These are phyloP conservation scores for Raffaelea albimanens DNA, from an alignment of 2,329 filamentous ascomycete genomes.

Conservation along the genomic window DNA sequence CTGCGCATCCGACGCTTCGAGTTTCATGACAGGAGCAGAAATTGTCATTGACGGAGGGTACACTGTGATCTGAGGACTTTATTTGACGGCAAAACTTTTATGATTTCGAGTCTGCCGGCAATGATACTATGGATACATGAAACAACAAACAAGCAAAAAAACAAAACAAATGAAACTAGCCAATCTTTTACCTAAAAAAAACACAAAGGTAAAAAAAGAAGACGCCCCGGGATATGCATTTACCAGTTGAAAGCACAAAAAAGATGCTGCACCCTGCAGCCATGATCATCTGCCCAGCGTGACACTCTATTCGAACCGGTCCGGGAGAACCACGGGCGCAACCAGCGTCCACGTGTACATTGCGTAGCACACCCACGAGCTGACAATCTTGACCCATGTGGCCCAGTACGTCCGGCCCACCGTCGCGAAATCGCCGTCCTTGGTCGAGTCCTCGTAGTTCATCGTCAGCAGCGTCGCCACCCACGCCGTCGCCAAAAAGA, in stretches of 20 bases:
- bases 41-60: neutral
- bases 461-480: conserved; percentile 79
- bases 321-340: conserved; percentile 76
- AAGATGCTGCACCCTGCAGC: neutral
- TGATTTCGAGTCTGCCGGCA: neutral
- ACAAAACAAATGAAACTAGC: neutral
- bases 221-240: neutral
- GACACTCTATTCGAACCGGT: conserved; percentile 65
- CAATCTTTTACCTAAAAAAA: neutral
- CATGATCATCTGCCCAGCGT: too few relatives aligned
- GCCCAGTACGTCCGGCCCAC: conserved; percentile 95
- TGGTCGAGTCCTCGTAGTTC: conserved; percentile 57
- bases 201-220: neutral
- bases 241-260: too few relatives aligned
- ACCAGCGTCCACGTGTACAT: conserved; percentile 92
- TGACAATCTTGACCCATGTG: conserved; percentile 98
- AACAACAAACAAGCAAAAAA: neutral
- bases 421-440: conserved; percentile 70
- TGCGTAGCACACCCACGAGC: conserved; percentile 90
- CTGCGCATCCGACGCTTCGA: neutral
- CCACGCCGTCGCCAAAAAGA: conserved; percentile 93
- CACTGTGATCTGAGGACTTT: neutral
- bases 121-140: neutral
- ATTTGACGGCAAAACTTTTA: too few relatives aligned
- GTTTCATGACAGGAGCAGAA: neutral